Evolutionary conservation across 495 filamentous ascomycete species (phyloP), one percentile per base, ranked within the genome.

Genomic region (Daldinia vernicosa): DNA sequence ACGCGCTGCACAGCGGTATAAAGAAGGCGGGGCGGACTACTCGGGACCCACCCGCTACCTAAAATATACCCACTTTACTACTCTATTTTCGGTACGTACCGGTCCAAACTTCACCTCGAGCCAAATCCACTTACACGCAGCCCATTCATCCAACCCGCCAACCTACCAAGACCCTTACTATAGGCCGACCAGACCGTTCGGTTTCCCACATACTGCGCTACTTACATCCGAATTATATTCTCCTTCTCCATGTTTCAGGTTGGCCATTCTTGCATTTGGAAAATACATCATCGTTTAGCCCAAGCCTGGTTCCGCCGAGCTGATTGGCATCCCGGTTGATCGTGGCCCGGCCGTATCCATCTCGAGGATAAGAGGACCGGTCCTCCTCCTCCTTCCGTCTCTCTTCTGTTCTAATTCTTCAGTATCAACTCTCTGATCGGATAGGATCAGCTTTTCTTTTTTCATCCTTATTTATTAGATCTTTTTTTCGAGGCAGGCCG

Each of bases 221-320:
- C 51, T 43, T 60, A 70, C 57, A 66, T 65, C 59, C 56, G 59
- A 73, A 66, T 72, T 69, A 54, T 74, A 57, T 43, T 67, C 9
- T 57, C 2, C 33, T 71, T 73, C 75, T 62, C 72, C 75, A 77
- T 71, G 75, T 77, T 77, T 77, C 75, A 77, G 75, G 75, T 77
- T 71, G 56, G 27, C 22, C 72, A 61, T 40, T 27, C 65, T 65
- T 71, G 75, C 75, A 75, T 70, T 43, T 66, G 30, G 17, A 32
- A 53, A 67, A 70, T 70, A 74, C 75, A 77, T 76, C 73, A 72
- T 77, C 62, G 67, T 70, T 67, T 75, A 65, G 47, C 61, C 30
- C 62, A 64, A 54, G 67, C 53, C 67, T 70, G 56, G 63, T 47
- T 67, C 56, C 54, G 53, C 67, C 40, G 57, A 66, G 74, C 60